Conservation (phyloP, 176 grass and related monocot species). For the Poa annua region DNA sequence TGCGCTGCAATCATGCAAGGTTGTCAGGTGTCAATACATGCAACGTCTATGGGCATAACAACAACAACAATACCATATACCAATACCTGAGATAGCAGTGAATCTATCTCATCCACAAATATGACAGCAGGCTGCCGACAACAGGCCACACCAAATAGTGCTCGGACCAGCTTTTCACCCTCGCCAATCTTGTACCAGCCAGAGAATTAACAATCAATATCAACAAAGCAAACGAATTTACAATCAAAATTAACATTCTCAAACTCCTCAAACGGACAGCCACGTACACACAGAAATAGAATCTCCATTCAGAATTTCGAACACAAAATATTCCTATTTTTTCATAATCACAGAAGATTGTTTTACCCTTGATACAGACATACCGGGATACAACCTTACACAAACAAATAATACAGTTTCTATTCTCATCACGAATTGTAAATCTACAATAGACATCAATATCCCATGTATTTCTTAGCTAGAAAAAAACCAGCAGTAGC, state of each 20-base stretch:
- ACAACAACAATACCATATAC: constrained; percentile 1
- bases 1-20: constrained; percentile 71
- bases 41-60: constrained; percentile 35
- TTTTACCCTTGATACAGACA: constrained; percentile 10
- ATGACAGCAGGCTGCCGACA: constrained; percentile 98
- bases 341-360: constrained; percentile 2
- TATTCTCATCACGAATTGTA: constrained; percentile 11
- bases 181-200: constrained; percentile 88
- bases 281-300: background rate
- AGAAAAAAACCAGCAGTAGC: background rate
- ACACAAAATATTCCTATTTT: background rate
- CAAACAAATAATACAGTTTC: constrained; percentile 24
- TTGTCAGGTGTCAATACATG: constrained; percentile 36
- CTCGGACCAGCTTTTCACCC: constrained; percentile 93
- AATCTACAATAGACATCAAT: constrained; percentile 30
- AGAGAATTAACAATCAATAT: constrained; percentile 19
- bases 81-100: constrained; percentile 86
- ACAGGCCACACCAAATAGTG: constrained; percentile 92
- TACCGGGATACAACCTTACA: background rate
- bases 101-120: constrained; percentile 98
- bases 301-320: background rate
- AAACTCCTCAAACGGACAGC: background rate
- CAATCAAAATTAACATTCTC: background rate
- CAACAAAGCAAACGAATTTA: constrained; percentile 32
- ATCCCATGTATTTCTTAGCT: constrained; percentile 13